Evolutionary conservation across 2,329 filamentous ascomycete genomes (phyloP).

Genomic region (Diaporthe nobilis): DNA sequence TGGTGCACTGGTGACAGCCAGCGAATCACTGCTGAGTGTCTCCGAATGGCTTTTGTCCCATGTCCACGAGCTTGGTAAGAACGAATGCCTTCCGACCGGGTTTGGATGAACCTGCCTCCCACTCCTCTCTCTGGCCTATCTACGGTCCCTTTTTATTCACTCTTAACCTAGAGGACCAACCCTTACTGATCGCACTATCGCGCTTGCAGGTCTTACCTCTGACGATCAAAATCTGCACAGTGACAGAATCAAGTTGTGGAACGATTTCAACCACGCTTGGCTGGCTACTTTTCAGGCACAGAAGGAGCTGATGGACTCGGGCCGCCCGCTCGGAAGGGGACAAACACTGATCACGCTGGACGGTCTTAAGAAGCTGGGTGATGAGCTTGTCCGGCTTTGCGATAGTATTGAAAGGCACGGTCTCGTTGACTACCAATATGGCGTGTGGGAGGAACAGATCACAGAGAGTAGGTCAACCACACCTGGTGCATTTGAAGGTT

Average conservation of each 20-base stretch:
- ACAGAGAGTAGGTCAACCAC: constrained; percentile 75
- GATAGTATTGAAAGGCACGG: constrained; percentile 91
- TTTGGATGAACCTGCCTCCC: background rate
- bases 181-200: background rate
- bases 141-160: background rate
- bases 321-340: constrained; percentile 68
- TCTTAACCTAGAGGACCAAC: constrained; percentile 20
- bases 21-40: constrained; percentile 66
- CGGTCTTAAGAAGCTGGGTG: constrained; percentile 82
- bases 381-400: constrained; percentile 85
- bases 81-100: background rate
- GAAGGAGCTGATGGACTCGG: constrained; percentile 78
- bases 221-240: constrained; percentile 84
- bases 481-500: constrained; percentile 9
- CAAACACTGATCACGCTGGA: constrained; percentile 78
- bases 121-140: background rate
- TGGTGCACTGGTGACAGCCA: constrained; percentile 64
- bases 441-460: constrained; percentile 95
- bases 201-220: constrained; percentile 79
- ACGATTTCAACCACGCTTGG: constrained; percentile 96
- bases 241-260: constrained; percentile 88
- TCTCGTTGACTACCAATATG: constrained; percentile 97
- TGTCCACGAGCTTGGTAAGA: constrained; percentile 68
- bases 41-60: constrained; percentile 71
- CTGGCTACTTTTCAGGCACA: constrained; percentile 86